Evolutionary conservation across 139 green algal genomes (phyloP).

Genomic region (Tetraselmis striata): DNA sequence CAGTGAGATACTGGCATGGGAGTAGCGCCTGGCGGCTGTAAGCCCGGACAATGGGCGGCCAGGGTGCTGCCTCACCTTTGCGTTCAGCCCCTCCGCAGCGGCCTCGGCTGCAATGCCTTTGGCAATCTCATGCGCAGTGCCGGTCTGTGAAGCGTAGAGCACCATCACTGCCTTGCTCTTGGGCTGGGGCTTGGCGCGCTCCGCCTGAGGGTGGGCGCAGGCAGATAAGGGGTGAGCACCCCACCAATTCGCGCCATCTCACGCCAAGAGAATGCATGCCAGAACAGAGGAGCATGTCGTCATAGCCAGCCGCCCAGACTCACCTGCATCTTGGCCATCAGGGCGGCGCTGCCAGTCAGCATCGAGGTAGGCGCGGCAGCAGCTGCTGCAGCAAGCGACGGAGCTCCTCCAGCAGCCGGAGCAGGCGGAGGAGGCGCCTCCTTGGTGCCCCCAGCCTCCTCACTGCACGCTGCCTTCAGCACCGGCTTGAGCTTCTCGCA

Average conservation of each 20-base stretch:
- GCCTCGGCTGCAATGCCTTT: conserved; percentile 74
- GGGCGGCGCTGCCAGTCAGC: neutral
- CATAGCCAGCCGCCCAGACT: neutral
- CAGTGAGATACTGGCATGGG: neutral
- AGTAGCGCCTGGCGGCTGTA: neutral
- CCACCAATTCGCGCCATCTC: neutral
- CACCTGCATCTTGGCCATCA: neutral
- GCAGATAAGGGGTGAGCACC: neutral
- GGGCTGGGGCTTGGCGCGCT: neutral
- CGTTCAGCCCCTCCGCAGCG: conserved; percentile 32
- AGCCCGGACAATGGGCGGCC: neutral
- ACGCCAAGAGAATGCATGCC: neutral
- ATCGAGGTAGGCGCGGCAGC: neutral
- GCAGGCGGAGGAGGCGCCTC: too few relatives aligned
- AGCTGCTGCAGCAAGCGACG: neutral
- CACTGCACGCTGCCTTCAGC: too few relatives aligned
- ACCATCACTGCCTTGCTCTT: conserved; percentile 30
- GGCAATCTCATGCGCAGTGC: conserved; percentile 86
- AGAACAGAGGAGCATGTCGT: neutral
- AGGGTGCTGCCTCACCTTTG: conserved; percentile 24
- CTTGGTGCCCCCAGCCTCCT: too few relatives aligned
- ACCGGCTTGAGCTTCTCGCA: too few relatives aligned
- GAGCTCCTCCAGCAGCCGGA: neutral
- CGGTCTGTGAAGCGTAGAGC: conserved; percentile 87
- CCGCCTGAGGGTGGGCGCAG: neutral